These are phyloP conservation scores for Stemphylium lycopersici DNA, from an alignment of 2,329 filamentous ascomycete species.

Conservation along the genomic window DNA sequence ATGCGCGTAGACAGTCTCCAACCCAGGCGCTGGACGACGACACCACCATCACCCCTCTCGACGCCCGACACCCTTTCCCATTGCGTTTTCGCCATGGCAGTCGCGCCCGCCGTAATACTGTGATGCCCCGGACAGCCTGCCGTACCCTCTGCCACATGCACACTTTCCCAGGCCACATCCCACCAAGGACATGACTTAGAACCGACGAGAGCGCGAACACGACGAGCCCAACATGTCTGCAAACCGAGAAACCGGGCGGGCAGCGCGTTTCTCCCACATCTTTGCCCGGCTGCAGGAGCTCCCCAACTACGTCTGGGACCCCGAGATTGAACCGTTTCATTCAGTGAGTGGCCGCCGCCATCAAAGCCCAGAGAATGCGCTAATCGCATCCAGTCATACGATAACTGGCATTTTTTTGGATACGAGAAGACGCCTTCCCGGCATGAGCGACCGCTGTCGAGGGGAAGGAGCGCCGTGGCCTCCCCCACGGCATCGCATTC, in stretches of 20 bases:
- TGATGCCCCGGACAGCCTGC: neutral
- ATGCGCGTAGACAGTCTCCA: conserved; percentile 3
- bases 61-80: neutral
- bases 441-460: conserved; percentile 29
- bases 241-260: conserved; percentile 16
- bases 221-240: conserved; percentile 27
- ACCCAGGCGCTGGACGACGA: neutral
- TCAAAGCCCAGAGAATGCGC: conserved; percentile 1
- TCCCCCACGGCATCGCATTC: conserved; percentile 37
- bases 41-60: conserved; percentile 6
- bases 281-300: conserved; percentile 47
- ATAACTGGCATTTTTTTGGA: conserved; percentile 74
- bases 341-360: conserved; percentile 42
- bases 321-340: conserved; percentile 55
- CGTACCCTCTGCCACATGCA: neutral
- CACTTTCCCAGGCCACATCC: neutral
- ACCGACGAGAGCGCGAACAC: neutral
- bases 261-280: conserved; percentile 40
- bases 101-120: conserved; percentile 2
- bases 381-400: conserved; percentile 67
- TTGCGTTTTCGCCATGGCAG: conserved; percentile 7
- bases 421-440: conserved; percentile 29
- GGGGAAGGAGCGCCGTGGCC: conserved; percentile 32
- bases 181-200: conserved; percentile 15
- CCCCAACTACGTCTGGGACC: conserved; percentile 48